Evolutionary conservation across 352 stramenopile genomes (phyloP), one percentile per base, ranked within the genome.

Genomic region (Pythium apleroticum): DNA sequence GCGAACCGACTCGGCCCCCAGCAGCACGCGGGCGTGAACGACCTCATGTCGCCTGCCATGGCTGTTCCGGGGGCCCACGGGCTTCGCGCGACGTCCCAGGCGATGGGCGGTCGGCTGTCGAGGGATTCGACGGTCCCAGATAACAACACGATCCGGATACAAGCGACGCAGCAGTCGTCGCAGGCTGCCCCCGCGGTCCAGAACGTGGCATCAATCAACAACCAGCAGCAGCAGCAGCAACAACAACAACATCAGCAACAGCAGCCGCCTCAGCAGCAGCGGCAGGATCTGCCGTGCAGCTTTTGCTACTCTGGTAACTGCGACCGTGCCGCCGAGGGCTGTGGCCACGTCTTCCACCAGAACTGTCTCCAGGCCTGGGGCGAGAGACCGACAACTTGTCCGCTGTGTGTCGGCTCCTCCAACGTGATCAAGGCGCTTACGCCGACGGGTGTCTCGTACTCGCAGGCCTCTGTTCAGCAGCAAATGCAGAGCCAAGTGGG

Each of bases 291-390:
- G 46, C 28, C 59, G 2, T 72, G 65, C 27, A 72, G 57, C 54
- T 65, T 72, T 24, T 72, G 65, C 33, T 72, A 72, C 25, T 55
- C 31, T 31, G 58, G 58, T 7, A 60, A 68, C 22, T 67, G 58
- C 11, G 83, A 90, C 60, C 75, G 76, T 25, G 73, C 87, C 50
- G 80, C 78, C 5, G 73, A 67, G 22, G 60, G 73, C 58, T 92
- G 83, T 41, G 83, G 83, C n/a, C 83, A 92, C 65, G 77, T 75
- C 27, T 92, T 92, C 63, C 83, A 92, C 56, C 70, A 67, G 39
- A 64, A 72, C 24, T 90, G 81, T 62, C 62, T 92, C 46, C 79
- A 90, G 24, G 74, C 83, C 45, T 91, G 83, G 83, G 83, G 81
- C 52, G 83, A 80, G 5, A 84, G 76, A 41, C 75, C 74, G 25